These are phyloP conservation scores for Heritiera fomes DNA, from an alignment of 345 rosid species.

Conservation along the genomic window DNA sequence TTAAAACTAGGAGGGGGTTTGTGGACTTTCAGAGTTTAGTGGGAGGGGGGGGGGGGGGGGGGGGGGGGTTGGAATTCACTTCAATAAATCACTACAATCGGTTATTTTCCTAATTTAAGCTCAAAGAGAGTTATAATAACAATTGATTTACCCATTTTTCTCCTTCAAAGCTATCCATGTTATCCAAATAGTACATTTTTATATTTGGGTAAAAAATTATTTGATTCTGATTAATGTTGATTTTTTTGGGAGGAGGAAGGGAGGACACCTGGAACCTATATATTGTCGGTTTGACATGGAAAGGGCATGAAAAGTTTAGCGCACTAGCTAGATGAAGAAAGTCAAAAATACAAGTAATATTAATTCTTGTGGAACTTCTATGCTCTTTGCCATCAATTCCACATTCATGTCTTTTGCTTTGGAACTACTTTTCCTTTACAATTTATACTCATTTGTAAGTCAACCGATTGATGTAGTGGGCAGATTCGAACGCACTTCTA, in stretches of 20 bases:
- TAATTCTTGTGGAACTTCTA: neutral
- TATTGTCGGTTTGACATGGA: neutral
- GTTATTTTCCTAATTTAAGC: too few relatives aligned
- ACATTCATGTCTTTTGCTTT: neutral
- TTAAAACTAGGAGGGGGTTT: too few relatives aligned
- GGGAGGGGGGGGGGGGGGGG: too few relatives aligned
- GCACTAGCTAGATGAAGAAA: neutral
- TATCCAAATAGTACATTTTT: too few relatives aligned
- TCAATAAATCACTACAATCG: too few relatives aligned
- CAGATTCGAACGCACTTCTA: too few relatives aligned
- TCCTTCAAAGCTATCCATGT: too few relatives aligned
- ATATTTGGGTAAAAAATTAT: too few relatives aligned
- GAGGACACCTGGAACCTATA: neutral
- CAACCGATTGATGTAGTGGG: neutral
- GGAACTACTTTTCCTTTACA: neutral
- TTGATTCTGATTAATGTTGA: neutral
- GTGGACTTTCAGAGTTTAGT: too few relatives aligned
- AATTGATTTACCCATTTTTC: too few relatives aligned
- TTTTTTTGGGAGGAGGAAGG: neutral
- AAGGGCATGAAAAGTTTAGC: neutral
- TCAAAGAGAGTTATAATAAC: too few relatives aligned
- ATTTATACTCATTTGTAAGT: neutral
- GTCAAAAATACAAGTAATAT: neutral
- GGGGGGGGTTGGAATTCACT: too few relatives aligned
- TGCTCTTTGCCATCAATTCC: neutral